Evolutionary conservation across 1,284 basidiomycete species (phyloP), one percentile per base, ranked within the genome.

Genomic region (Cutaneotrichosporon cavernicola): DNA sequence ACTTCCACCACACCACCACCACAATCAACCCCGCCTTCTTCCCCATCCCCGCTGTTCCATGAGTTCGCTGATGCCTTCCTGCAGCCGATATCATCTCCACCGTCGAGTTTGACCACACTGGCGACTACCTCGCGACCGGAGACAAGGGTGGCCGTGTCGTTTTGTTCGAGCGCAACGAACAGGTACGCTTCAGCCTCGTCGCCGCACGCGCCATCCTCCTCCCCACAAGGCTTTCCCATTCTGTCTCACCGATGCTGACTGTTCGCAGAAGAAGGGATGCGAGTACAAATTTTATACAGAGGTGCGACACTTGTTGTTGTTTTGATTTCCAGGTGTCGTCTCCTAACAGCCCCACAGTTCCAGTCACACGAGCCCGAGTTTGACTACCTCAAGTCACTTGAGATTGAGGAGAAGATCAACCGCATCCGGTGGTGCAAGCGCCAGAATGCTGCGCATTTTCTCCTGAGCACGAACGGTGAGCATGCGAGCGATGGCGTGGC

Each of bases 401-500:
- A 99, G 85, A 99, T 99, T 80, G 97, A 99, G 82, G 97, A 99
- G 85, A 99, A 99, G 89, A 99, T 99, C 86, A 99, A 99, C 85
- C 92, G 97, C 87, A 99, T 99, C 86, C 92, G 95, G 81, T 99
- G 97, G 97, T 98, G 95, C 86, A 94, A 89, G 84, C 88, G 97
- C 69, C 95, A 98, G 83, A 99, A 99, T 76, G 86, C 91, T 36
- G 94, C 97, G 55, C 97, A 99, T 81, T 98, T 99, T 82, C 83
- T 99, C 64, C 82, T 99, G 65, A 97, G 94, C 64, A 99, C 97
- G 51, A 99, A 99, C 77, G 94, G 94, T 92, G 68, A 70, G 55
- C 21, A 52, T 5, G 16, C 51, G 50, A 13, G 11, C 21, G 3
- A 30, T 22, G 7, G 22, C 18, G 14, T 47, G 26, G 26, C 43